Percentiles rank a stretch among this genome's conserved stretches.
phyloP scores from a whole-genome alignment of 2,329 filamentous ascomycete genomes.

The Colletotrichum sp. region DNA sequence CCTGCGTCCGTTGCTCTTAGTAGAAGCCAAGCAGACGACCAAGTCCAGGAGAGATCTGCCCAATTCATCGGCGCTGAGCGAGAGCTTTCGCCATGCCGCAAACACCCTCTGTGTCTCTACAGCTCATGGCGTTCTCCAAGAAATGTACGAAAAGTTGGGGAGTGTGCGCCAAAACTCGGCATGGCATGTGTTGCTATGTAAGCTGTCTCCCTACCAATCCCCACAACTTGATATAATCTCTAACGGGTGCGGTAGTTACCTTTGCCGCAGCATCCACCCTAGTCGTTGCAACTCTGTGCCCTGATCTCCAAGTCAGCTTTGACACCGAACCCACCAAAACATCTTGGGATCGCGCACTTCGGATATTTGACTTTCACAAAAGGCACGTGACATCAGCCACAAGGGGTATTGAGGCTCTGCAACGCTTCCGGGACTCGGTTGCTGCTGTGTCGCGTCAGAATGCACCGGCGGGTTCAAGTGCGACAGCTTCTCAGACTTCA shows the following conservation, averaged over 20 bases:
- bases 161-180: background rate
- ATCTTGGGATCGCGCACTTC: background rate
- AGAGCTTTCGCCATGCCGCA: background rate
- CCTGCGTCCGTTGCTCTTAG: background rate
- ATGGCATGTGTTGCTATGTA: slow-evolving; percentile 3
- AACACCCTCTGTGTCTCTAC: background rate
- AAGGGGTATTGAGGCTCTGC: background rate
- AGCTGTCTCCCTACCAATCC: background rate
- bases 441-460: background rate
- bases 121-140: background rate
- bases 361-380: slow-evolving; percentile 8
- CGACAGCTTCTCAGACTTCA: accelerated
- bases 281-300: background rate
- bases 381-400: background rate
- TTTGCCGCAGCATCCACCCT: background rate
- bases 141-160: background rate
- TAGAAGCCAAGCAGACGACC: background rate
- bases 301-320: background rate
- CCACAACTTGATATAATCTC: too few relatives aligned
- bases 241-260: background rate
- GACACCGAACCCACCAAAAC: background rate
- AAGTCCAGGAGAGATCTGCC: background rate
- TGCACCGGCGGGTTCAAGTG: background rate
- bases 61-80: background rate
- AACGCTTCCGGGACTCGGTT: background rate